Evolutionary conservation across 2,329 filamentous ascomycete species (phyloP).

Genomic region (Ophiosphaerella herpotricha): DNA sequence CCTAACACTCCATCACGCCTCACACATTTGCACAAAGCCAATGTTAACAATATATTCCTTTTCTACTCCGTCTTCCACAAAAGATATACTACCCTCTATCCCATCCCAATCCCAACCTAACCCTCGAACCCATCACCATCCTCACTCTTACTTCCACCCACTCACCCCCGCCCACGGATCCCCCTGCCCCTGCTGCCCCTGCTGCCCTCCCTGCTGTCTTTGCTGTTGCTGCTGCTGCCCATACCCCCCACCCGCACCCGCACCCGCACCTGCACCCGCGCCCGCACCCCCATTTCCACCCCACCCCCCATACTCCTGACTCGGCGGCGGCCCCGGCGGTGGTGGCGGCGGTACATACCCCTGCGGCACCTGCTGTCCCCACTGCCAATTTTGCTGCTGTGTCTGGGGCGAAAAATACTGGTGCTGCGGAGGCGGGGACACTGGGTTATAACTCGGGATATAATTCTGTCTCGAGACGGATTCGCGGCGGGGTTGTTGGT

Average conservation of each 20-base stretch:
- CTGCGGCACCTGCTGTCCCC: conserved; percentile 59
- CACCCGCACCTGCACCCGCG: conserved; percentile 60
- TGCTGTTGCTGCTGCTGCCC: conserved; percentile 44
- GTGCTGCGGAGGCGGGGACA: conserved; percentile 63
- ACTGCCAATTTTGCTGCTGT: conserved; percentile 58
- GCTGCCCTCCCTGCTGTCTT: conserved; percentile 40
- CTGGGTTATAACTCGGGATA: conserved; percentile 44
- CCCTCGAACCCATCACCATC: too few relatives aligned
- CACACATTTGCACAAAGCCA: too few relatives aligned
- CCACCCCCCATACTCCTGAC: conserved; percentile 58
- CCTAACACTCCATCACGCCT: too few relatives aligned
- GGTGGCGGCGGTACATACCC: conserved; percentile 71
- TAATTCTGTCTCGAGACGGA: conserved; percentile 23
- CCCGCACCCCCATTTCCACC: conserved; percentile 17
- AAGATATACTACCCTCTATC: background rate
- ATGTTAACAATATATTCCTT: too few relatives aligned
- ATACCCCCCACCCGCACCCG: conserved; percentile 49
- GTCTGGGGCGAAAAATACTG: conserved; percentile 51
- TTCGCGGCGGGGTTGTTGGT: conserved; percentile 39
- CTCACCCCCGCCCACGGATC: conserved; percentile 75
- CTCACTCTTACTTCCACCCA: conserved; percentile 63
- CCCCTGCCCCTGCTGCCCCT: conserved; percentile 16
- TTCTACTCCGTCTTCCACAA: too few relatives aligned
- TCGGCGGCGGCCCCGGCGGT: conserved; percentile 66
- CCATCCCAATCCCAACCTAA: background rate